Percentiles rank a stretch among this genome's conserved stretches.
These are phyloP conservation scores for Chytriomyces sp. DNA, from an alignment of 192 early-diverging fungal genomes.

Conservation along the genomic window DNA sequence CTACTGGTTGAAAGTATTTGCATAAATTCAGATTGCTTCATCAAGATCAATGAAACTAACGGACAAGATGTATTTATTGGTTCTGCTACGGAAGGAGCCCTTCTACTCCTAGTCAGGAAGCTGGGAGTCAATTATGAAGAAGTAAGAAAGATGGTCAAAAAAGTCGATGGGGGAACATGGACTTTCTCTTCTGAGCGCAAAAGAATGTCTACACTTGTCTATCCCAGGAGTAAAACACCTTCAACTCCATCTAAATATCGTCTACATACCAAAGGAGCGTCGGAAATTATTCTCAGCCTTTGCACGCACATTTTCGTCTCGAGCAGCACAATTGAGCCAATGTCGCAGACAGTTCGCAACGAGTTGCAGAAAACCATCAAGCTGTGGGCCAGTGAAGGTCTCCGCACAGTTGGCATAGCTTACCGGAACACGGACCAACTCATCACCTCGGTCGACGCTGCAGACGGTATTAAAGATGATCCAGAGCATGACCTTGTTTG, in stretches of 20 bases:
- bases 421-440: constrained; percentile 52
- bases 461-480: constrained; percentile 38
- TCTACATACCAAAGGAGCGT: constrained; percentile 61
- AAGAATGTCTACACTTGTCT: constrained; percentile 58
- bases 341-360: constrained; percentile 32
- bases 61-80: constrained; percentile 54
- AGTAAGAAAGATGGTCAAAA: constrained; percentile 38
- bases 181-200: constrained; percentile 60
- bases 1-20: constrained; percentile 50
- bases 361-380: constrained; percentile 51
- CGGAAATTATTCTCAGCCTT: constrained; percentile 57
- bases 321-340: constrained; percentile 21
- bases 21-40: constrained; percentile 61
- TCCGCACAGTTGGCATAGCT: constrained; percentile 56
- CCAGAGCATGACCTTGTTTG: constrained; percentile 57
- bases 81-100: constrained; percentile 61
- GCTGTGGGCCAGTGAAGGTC: constrained; percentile 59
- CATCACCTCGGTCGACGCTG: constrained; percentile 34
- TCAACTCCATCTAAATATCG: constrained; percentile 33
- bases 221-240: constrained; percentile 20
- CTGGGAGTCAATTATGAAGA: constrained; percentile 51
- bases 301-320: constrained; percentile 54
- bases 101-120: constrained; percentile 51
- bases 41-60: constrained; percentile 50
- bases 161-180: constrained; percentile 59